Percentiles rank a stretch among this genome's conserved stretches.
Evolutionary conservation across 2,329 filamentous ascomycete genomes (phyloP).

Genomic region (Penicillium sp.): DNA sequence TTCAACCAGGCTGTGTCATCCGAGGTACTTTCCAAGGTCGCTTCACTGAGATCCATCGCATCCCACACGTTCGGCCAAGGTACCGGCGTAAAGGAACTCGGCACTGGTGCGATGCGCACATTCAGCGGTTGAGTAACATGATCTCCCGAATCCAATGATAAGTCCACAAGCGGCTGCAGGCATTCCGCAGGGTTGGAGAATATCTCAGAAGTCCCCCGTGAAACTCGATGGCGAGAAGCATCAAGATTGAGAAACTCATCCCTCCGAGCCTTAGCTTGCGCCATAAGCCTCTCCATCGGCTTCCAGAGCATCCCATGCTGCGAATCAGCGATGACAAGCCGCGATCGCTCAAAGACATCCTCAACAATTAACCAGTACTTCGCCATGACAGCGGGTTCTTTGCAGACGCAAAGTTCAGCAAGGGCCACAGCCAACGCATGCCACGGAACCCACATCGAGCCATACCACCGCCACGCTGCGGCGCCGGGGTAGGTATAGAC

Average conservation of each 20-base stretch:
- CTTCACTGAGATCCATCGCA: constrained; percentile 20
- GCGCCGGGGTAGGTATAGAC: constrained; percentile 22
- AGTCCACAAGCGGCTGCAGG: not conserved
- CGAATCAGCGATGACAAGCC: constrained; percentile 26
- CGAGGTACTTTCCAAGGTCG: constrained; percentile 3
- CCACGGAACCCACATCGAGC: constrained; percentile 32
- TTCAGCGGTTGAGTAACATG: not conserved
- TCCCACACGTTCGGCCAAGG: constrained; percentile 28
- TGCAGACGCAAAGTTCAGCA: constrained; percentile 32
- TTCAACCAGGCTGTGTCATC: constrained; percentile 27
- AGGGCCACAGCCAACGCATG: constrained; percentile 33
- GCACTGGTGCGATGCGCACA: not conserved
- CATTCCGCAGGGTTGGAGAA: not conserved
- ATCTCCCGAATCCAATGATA: not conserved
- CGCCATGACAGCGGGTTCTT: constrained; percentile 19
- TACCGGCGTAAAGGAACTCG: constrained; percentile 1
- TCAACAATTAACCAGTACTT: constrained; percentile 28
- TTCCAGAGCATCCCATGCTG: constrained; percentile 32
- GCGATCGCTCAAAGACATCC: constrained; percentile 23
- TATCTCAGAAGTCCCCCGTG: not conserved
- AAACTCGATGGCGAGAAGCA: not conserved
- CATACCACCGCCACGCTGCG: constrained; percentile 28
- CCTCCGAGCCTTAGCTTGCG: constrained; percentile 19
- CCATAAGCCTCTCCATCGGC: constrained; percentile 32
- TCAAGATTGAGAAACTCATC: constrained; percentile 12